Evolutionary conservation across 305 asterid species (phyloP).

Genomic region (Rubia peregrina): DNA sequence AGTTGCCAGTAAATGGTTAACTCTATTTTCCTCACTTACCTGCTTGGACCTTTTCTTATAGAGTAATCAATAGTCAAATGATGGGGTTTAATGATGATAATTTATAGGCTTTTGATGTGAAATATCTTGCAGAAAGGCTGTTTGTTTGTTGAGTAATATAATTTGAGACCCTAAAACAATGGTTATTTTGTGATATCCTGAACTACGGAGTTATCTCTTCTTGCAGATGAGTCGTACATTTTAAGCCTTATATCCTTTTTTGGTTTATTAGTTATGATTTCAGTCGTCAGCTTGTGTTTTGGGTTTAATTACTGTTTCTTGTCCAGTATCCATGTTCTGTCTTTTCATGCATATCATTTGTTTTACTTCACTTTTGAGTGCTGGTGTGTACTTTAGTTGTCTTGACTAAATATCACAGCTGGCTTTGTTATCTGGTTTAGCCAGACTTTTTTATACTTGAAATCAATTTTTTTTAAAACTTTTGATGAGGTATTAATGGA

Average conservation of each 20-base stretch:
- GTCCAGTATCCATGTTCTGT: not conserved
- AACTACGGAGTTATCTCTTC: not conserved
- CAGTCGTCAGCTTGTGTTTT: too few relatives aligned
- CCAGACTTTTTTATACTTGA: not conserved
- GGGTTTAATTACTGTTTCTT: not conserved
- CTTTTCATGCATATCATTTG: not conserved
- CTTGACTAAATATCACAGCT: not conserved
- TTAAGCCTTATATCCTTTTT: not conserved
- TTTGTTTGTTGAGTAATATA: not conserved
- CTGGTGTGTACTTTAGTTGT: not conserved
- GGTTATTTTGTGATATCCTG: not conserved
- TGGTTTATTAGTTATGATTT: not conserved
- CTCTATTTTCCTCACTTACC: not conserved
- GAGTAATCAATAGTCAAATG: not conserved
- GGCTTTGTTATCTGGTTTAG: not conserved
- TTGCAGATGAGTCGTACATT: too few relatives aligned
- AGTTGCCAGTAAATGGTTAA: not conserved
- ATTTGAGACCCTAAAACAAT: not conserved
- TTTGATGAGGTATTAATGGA: not conserved
- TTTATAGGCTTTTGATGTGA: not conserved
- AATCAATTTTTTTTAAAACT: not conserved
- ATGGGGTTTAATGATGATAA: not conserved
- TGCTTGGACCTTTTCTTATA: not conserved
- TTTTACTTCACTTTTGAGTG: not conserved
- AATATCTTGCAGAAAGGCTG: not conserved